Base-by-base conservation (phyloP, 2,329 filamentous ascomycete genomes). In the Monilinia fructicola region DNA sequence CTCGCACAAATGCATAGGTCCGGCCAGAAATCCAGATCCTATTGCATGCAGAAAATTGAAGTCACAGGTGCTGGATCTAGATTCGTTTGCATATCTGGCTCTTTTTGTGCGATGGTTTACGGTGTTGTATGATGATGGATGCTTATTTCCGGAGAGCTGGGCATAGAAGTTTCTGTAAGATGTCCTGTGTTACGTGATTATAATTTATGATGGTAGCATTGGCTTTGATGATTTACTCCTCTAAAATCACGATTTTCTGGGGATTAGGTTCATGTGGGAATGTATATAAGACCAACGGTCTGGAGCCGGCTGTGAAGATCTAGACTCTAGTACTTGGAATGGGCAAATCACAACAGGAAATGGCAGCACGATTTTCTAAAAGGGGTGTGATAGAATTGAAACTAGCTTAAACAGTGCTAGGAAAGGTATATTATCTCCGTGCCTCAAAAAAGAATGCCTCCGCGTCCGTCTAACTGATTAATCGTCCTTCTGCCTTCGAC, bases 1-100 rank as follows among this genome's bases (percentile, higher is more conserved):
- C 54, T 53, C 46, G 23, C 46, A 65, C 55, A 54, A 40, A 65
- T 35, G 64, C 54, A 65, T 52, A 65, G 46, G 28, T 44, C 64
- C 64, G 55, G 21, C 46, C 23, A 40, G 44, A 28, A 52, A 65
- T 65, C 44, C 54, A 60, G 35, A 61, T 54, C 28, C 38, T 65
- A 44, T 21, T 65, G 40, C 55, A 65, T 61, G 55, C 64, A 65
- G 60, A 54, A 54, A 44, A 26, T 44, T 61, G 18, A 60, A 28
- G 56, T 61, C 64, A 65, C 64, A 35, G 46, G 63, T 56, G 62
- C 54, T 53, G 21, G 35, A 53, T 65, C 31, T 61, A 50, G 31
- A 65, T 65, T 28, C 28, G 12, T 61, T 61, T 65, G 54, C 55
- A 61, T 44, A 18, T 35, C 23, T 26, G 31, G 58, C 44, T 50